Conservation (phyloP, 257 asterid genomes). For the Vinca minor region DNA sequence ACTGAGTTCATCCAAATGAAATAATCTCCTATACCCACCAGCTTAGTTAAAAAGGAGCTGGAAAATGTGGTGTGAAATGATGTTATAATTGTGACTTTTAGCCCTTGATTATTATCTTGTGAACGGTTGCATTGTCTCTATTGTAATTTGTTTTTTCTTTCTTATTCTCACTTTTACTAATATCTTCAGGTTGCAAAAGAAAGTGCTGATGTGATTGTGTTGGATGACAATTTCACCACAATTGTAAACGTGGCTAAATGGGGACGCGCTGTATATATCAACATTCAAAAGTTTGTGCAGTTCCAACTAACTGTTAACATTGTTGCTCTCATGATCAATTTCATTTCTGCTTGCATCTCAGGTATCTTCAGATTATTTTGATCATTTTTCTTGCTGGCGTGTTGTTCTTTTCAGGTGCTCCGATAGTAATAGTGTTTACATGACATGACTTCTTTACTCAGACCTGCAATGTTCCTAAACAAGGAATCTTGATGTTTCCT, state of each 20-base stretch:
- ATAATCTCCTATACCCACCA: neutral
- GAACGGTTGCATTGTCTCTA: no score
- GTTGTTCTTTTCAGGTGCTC: neutral
- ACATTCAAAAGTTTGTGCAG: conserved; percentile 95
- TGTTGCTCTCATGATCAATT: conserved; percentile 88
- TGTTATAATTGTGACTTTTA: neutral
- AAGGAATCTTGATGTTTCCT: neutral
- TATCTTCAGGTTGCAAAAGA: conserved; percentile 84
- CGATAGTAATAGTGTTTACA: neutral
- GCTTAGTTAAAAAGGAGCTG: neutral
- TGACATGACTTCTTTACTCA: neutral
- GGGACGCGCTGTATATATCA: conserved; percentile 97
- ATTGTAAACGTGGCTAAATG: conserved; percentile 90
- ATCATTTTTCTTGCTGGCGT: neutral
- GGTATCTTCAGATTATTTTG: conserved; percentile 28
- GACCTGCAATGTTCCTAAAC: neutral
- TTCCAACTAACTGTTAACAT: conserved; percentile 92
- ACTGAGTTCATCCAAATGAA: neutral
- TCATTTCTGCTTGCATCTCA: conserved; percentile 73
- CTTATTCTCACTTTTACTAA: neutral
- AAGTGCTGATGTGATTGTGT: conserved; percentile 89
- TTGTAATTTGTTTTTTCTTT: neutral
- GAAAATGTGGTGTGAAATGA: neutral
- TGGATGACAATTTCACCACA: conserved; percentile 92
- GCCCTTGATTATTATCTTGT: neutral